phyloP scores from a whole-genome alignment of 225 moss, liverwort and hornwort genomes.

The Straminergon stramineum region DNA sequence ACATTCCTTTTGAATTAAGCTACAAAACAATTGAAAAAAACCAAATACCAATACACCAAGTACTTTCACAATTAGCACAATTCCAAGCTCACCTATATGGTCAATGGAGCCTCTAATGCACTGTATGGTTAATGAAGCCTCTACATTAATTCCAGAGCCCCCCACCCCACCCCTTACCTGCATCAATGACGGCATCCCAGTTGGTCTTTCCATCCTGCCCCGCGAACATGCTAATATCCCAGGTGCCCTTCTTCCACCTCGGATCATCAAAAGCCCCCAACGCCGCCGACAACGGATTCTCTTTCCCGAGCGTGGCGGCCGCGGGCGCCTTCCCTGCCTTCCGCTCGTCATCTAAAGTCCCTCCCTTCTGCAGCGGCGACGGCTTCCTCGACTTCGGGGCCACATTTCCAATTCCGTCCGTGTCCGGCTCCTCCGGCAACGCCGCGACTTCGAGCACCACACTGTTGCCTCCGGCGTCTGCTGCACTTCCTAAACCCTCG shows the following conservation, averaged over 20 bases:
- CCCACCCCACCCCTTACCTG: conserved; percentile 54
- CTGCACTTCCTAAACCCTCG: conserved; percentile 46
- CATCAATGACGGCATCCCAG: conserved; percentile 92
- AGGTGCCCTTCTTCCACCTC: conserved; percentile 81
- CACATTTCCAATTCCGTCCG: conserved; percentile 52
- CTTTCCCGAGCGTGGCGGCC: conserved; percentile 41
- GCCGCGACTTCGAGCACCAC: conserved; percentile 65
- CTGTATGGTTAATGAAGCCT: not conserved
- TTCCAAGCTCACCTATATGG: not conserved
- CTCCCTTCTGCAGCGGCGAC: conserved; percentile 58
- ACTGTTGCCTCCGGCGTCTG: conserved; percentile 69
- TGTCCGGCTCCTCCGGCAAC: conserved; percentile 69
- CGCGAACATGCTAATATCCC: conserved; percentile 67
- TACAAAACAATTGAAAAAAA: not conserved
- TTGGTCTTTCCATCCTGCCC: conserved; percentile 53
- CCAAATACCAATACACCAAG: not conserved
- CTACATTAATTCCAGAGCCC: not conserved
- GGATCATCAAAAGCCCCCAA: conserved; percentile 39
- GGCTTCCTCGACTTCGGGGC: conserved; percentile 28
- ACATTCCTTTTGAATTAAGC: not conserved
- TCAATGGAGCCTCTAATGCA: not conserved
- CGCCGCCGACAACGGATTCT: not conserved
- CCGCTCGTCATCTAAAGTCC: conserved; percentile 43
- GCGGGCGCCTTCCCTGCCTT: conserved; percentile 76
- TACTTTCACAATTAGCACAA: not conserved